These are phyloP conservation scores for Alternaria sp. DNA, from an alignment of 2,329 filamentous ascomycete species.

Conservation along the genomic window DNA sequence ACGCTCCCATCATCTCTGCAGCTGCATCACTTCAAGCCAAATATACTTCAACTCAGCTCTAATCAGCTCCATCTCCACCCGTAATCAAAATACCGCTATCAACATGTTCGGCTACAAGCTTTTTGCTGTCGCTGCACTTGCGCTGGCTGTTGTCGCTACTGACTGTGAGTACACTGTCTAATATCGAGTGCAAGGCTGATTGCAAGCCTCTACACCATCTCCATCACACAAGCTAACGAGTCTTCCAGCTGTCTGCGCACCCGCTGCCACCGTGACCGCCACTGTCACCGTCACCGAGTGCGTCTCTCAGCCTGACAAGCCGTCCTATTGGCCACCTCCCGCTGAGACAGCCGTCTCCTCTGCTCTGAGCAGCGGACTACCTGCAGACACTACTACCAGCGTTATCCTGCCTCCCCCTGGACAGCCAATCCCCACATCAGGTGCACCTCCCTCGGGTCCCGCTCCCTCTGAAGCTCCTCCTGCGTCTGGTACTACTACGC, in stretches of 20 bases:
- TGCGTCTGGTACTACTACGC: conserved; percentile 13
- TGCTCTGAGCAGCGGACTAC: conserved; percentile 21
- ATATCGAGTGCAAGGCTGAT: not conserved
- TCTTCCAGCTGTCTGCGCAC: conserved; percentile 25
- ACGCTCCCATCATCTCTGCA: conserved; percentile 32
- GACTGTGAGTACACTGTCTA: conserved; percentile 23
- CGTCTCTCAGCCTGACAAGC: conserved; percentile 20
- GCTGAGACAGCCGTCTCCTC: conserved; percentile 28
- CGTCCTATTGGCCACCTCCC: conserved; percentile 14
- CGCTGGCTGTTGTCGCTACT: conserved; percentile 30
- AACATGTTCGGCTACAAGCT: conserved; percentile 42
- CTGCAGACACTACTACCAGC: conserved; percentile 16
- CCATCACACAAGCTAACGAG: conserved; percentile 19
- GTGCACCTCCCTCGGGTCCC: conserved; percentile 8
- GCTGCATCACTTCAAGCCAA: conserved; percentile 34
- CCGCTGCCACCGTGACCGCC: conserved; percentile 39
- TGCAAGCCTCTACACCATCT: not conserved
- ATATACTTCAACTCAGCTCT: conserved; percentile 32
- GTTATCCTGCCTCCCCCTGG: conserved; percentile 18
- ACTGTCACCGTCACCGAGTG: conserved; percentile 42
- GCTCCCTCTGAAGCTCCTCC: conserved; percentile 14
- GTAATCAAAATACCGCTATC: conserved; percentile 25
- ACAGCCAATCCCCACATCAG: conserved; percentile 17
- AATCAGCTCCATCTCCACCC: conserved; percentile 26
- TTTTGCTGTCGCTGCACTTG: conserved; percentile 32